Percentiles rank a stretch among this genome's conserved stretches.
These are phyloP conservation scores for Holtermannia corniformis DNA, from an alignment of 768 basidiomycete genomes.

Conservation along the genomic window DNA sequence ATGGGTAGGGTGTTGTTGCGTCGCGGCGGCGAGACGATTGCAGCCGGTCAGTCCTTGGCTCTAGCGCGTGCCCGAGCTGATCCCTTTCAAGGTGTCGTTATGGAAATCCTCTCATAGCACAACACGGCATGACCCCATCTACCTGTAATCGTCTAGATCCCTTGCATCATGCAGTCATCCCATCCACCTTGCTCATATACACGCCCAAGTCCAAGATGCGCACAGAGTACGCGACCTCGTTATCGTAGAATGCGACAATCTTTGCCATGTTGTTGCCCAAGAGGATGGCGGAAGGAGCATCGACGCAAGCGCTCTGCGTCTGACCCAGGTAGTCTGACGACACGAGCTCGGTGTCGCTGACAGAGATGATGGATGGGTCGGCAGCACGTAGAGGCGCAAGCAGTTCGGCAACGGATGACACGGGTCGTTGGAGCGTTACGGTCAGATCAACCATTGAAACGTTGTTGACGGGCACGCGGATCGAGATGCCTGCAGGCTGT, in stretches of 20 bases:
- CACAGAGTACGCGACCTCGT: slow-evolving; percentile 38
- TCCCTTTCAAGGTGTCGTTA: background rate
- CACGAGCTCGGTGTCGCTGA: slow-evolving; percentile 41
- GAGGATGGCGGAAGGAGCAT: slow-evolving; percentile 35
- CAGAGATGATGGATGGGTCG: slow-evolving; percentile 11
- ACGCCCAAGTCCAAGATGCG: too few relatives aligned
- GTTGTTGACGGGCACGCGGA: slow-evolving; percentile 42
- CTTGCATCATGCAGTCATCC: too few relatives aligned
- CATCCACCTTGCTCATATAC: too few relatives aligned
- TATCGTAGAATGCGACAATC: slow-evolving; percentile 41
- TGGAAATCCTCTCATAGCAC: background rate
- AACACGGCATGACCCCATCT: too few relatives aligned
- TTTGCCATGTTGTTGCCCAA: slow-evolving; percentile 34
- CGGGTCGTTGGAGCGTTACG: slow-evolving; percentile 30
- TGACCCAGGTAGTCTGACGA: slow-evolving; percentile 39
- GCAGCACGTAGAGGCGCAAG: slow-evolving; percentile 35
- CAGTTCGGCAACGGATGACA: slow-evolving; percentile 32
- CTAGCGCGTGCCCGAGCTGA: too few relatives aligned
- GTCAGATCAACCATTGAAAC: slow-evolving; percentile 42
- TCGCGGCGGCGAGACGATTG: slow-evolving; percentile 85
- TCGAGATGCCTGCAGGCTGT: slow-evolving; percentile 30
- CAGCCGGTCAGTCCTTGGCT: slow-evolving; percentile 58
- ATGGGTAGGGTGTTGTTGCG: slow-evolving; percentile 89
- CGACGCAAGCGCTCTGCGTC: slow-evolving; percentile 29
- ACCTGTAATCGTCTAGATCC: too few relatives aligned